A percentile compares a stretch with the other conserved stretches of the same genome.
Evolutionary conservation across 2,329 filamentous ascomycete genomes (phyloP).

Genomic region (Tympanopsis confertula): DNA sequence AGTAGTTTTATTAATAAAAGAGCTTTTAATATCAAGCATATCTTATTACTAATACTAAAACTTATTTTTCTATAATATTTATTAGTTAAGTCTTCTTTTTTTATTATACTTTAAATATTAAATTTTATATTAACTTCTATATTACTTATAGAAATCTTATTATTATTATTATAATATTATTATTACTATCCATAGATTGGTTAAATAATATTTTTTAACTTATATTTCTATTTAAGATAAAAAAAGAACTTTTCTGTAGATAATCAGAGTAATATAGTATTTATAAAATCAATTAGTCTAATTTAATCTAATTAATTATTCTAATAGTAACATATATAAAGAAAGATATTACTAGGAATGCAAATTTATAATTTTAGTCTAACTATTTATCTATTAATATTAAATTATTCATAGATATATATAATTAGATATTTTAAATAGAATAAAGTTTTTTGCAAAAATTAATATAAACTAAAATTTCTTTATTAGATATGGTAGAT

Average conservation of each 20-base stretch:
- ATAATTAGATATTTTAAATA: constrained; percentile 1
- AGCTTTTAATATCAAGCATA: too few species aligned
- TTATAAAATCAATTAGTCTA: too few species aligned
- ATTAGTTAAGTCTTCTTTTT: too few species aligned
- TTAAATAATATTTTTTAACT: not conserved
- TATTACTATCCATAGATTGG: too few species aligned
- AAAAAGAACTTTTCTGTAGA: not conserved
- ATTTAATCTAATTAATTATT: constrained; percentile 2
- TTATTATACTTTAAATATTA: too few species aligned
- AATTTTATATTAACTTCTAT: too few species aligned
- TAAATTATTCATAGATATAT: constrained; percentile 1
- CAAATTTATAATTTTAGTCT: too few species aligned
- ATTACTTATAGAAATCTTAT: constrained; percentile 1
- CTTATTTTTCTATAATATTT: too few species aligned
- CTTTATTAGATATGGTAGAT: constrained; percentile 1
- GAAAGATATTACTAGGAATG: too few species aligned
- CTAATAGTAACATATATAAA: not conserved
- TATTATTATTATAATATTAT: constrained; percentile 1
- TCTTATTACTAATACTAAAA: too few species aligned
- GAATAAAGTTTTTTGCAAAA: constrained; percentile 1
- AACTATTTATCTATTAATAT: constrained; percentile 1
- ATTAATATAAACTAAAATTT: not conserved
- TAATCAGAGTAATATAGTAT: constrained; percentile 1
- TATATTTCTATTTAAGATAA: constrained; percentile 2
- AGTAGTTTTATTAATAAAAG: not conserved